Base-by-base conservation (phyloP, 345 rosid species). In the Eucalyptus sideroxylon region DNA sequence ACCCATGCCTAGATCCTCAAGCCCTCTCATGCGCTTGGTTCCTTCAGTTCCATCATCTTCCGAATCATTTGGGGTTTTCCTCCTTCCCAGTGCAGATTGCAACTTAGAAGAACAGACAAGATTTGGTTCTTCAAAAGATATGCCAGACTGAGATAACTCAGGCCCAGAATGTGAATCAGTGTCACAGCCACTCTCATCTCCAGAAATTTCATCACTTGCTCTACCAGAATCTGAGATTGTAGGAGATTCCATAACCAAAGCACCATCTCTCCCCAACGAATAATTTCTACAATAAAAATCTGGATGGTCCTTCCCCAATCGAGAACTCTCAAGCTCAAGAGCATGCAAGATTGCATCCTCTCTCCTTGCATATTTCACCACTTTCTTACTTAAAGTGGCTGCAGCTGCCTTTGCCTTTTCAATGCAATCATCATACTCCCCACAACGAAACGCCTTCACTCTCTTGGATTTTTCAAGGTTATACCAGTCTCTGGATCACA, bases 41-140 rank as follows among this genome's bases (percentile, higher is more conserved):
- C 99, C 97, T 94, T 94, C 99, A 62, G 93, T 94, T 89, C 99
- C 99, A 94, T 98, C 99, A 93, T 96, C 99, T 94, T 96, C 99
- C 2, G 98, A 98, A 92, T 96, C 99, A 93, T 96, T 98, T 30
- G 99, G 98, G 27, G 98, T 98, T 93, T 94, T 95, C 93, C 98
- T 96, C 90, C 98, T 96, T 88, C 90, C 95, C 80, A 89, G 93
- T 87, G 89, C 86, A 90, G 96, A 69, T 88, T 91, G 96, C 92
- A 91, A 92, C 93, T 94, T 96, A 67, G 91, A 89, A 91, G 92
- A 92, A 91, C 89, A 92, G 47, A 60, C 59, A 88, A 89, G 92
- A 90, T 92, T 94, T 53, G 95, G 91, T 92, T 95, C 97, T 92
- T 95, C 95, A 87, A 94, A 95, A 89, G 97, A 96, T 90, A 94